A percentile compares a stretch with the other conserved stretches of the same genome.
Evolutionary conservation across 2,329 filamentous ascomycete species (phyloP).

Genomic region (Fusarium multiceps): DNA sequence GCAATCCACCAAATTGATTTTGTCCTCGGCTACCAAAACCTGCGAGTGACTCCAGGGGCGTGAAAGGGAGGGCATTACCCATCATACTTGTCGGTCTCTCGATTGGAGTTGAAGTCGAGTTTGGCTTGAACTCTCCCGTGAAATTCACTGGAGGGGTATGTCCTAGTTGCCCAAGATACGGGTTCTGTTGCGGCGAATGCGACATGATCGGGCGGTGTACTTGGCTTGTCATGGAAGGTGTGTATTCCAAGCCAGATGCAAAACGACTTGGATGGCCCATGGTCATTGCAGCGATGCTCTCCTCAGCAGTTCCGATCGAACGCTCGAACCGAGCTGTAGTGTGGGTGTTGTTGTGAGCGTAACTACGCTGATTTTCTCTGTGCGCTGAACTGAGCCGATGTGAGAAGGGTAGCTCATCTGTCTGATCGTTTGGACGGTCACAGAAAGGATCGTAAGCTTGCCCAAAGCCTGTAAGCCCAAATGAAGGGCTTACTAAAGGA

Average conservation of each 20-base stretch:
- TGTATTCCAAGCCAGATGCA: background rate
- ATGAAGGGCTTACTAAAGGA: background rate
- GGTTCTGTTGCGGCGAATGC: background rate
- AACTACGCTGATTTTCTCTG: conserved; percentile 13
- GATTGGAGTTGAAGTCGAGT: background rate
- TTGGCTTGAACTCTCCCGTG: background rate
- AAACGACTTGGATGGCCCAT: background rate
- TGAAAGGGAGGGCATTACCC: background rate
- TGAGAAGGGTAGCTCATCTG: conserved; percentile 13
- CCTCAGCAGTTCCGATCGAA: conserved; percentile 23
- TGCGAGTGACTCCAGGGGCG: conserved; percentile 7
- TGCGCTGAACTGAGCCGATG: background rate
- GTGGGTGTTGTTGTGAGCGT: background rate
- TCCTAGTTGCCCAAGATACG: background rate
- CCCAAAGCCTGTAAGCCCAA: background rate
- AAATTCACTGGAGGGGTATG: background rate
- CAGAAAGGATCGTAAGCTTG: background rate
- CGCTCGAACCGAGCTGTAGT: conserved; percentile 24
- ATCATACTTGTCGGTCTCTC: background rate
- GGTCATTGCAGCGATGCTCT: conserved; percentile 22
- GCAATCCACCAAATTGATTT: background rate
- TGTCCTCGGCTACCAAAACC: background rate
- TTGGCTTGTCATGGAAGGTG: background rate
- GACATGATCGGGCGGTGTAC: background rate
- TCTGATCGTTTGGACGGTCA: background rate